Percentiles rank a stretch among this genome's conserved stretches.
These are phyloP conservation scores for Ophiostoma sp. DNA, from an alignment of 2,329 filamentous ascomycete genomes.

Conservation along the genomic window DNA sequence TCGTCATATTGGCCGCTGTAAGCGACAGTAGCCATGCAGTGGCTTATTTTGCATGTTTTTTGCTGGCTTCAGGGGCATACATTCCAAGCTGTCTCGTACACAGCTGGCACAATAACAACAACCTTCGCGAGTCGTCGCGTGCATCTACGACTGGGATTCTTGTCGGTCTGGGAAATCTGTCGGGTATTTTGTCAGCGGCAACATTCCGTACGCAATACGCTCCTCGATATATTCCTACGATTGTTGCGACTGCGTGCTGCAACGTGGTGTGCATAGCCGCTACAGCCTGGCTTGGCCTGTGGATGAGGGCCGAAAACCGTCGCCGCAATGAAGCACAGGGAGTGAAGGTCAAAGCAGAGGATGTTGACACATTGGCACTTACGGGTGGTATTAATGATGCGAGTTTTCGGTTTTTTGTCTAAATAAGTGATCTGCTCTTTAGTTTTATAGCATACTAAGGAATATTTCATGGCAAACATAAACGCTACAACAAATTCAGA, in stretches of 20 bases:
- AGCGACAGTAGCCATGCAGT: slow-evolving; percentile 25
- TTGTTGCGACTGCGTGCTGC: slow-evolving; percentile 7
- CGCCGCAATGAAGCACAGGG: slow-evolving; percentile 1
- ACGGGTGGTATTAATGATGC: neutral
- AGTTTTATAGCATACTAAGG: no score
- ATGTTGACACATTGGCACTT: neutral
- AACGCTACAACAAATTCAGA: no score
- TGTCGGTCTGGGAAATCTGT: slow-evolving; percentile 29
- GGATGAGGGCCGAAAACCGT: slow-evolving; percentile 13
- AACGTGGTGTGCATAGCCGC: slow-evolving; percentile 2
- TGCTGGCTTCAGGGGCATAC: slow-evolving; percentile 26
- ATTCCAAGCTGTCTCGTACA: slow-evolving; percentile 26
- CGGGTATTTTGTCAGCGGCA: slow-evolving; percentile 25
- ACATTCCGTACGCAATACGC: slow-evolving; percentile 27
- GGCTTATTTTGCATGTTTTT: slow-evolving; percentile 26
- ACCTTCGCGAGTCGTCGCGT: slow-evolving; percentile 28
- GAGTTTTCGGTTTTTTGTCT: slow-evolving; percentile 1
- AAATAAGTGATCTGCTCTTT: no score
- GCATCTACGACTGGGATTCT: slow-evolving; percentile 27
- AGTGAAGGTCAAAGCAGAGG: slow-evolving; percentile 1
- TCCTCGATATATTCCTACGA: slow-evolving; percentile 23
- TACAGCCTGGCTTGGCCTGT: slow-evolving; percentile 1
- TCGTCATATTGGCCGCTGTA: slow-evolving; percentile 24
- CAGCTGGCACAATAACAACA: slow-evolving; percentile 29
- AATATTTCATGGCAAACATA: no score